Evolutionary conservation across 1,284 basidiomycete genomes (phyloP).

Genomic region (Marasmius tenuissimus): DNA sequence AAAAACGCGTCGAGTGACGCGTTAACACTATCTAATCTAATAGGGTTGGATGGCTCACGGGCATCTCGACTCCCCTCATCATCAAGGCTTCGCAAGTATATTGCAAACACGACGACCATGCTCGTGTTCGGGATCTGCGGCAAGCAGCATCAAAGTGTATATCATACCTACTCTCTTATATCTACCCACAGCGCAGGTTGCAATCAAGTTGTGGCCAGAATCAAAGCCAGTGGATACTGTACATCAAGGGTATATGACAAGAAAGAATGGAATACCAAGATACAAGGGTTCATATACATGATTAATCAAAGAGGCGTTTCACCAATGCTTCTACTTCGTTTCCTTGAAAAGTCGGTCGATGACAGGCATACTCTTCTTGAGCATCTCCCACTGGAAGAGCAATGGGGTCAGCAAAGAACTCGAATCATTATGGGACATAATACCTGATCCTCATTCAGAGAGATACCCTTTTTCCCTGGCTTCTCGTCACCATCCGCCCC

Average conservation of each 20-base stretch:
- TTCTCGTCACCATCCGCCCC: conserved; percentile 63
- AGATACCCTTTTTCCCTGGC: conserved; percentile 83
- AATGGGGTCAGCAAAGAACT: background rate
- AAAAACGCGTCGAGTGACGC: too few species aligned
- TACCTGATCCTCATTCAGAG: conserved; percentile 71
- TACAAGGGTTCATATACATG: background rate
- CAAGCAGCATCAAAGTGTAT: too few species aligned
- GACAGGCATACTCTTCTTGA: conserved; percentile 42
- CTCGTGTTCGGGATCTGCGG: too few species aligned
- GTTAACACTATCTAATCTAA: too few species aligned
- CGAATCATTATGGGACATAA: conserved; percentile 17
- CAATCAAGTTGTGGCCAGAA: background rate
- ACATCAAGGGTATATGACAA: background rate
- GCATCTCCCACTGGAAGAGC: conserved; percentile 53
- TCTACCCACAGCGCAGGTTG: too few species aligned
- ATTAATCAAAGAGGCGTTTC: background rate
- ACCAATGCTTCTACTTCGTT: conserved; percentile 28
- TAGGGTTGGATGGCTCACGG: too few species aligned
- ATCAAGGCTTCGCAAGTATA: too few species aligned
- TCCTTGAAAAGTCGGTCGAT: conserved; percentile 57
- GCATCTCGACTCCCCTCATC: too few species aligned
- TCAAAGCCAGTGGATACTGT: background rate
- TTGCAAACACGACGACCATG: too few species aligned
- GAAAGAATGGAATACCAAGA: background rate
- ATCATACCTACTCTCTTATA: too few species aligned